Base-by-base conservation (phyloP, 2,329 filamentous ascomycete genomes). In the Purpureocillium takamizusanense region DNA sequence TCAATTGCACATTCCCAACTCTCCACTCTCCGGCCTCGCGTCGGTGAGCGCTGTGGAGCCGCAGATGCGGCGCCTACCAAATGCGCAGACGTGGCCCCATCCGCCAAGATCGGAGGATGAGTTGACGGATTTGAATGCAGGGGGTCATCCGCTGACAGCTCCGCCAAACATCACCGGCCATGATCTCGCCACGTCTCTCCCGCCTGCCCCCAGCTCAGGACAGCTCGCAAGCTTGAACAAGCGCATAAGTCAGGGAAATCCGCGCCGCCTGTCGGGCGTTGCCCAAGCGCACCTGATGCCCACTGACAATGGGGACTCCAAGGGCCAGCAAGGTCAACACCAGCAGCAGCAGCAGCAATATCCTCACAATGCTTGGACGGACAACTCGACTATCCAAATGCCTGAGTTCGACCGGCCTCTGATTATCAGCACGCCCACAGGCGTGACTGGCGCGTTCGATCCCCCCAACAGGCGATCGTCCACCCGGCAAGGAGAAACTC, bases 361-460 rank as follows among this genome's bases (percentile, higher is more conserved):
- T n/a, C n/a, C n/a, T n/a, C 37, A 27, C n/a, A 12, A 17, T 7
- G 33, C 17, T 10, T 30, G 31, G 15, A 28, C 11, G 8, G 36
- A n/a, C 15, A 15, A 12, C 4, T 16, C 31, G 21, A 16, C 27
- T 11, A 36, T 36, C 3, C 44, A 38, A 59, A 43, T 42, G 11
- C 37, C 45, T 2, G 49, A 54, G 14, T 49, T 70, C 18, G 72
- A 77, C 29, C 67, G 70, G 38, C 74, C 75, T 4, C 61, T 78
- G 18, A 78, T 78, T 38, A 77, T 79, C 52, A 78, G 74, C 53
- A 78, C 75, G 4, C 74, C 74, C 1, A 66, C 59, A 9, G 75
- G 75, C 13, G 64, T 78, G 8, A 59, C 65, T 0, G 74, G 74
- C 3, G 71, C 67, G 1, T 74, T 67, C 44, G 74, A 78, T 40